Base-by-base conservation (phyloP, 441 rosid species). In the Eutrema salsugineum region DNA sequence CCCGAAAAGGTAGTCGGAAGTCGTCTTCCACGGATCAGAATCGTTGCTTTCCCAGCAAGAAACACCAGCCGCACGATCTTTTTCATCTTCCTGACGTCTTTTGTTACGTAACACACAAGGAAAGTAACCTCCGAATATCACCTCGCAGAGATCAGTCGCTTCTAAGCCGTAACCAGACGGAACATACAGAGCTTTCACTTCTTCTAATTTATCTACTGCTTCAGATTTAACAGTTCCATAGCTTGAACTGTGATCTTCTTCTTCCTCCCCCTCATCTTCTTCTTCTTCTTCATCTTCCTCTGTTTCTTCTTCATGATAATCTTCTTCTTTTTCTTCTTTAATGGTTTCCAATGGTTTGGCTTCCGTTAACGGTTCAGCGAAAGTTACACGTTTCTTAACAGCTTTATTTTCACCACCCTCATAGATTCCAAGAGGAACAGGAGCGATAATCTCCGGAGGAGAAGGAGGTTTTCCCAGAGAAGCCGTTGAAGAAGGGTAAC, bases 161-260 rank as follows among this genome's bases (percentile, higher is more conserved):
- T 91, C 94, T 71, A 89, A 81, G 11, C 96, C 97, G 70, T 81
- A 85, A 42, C 96, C 96, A 14, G 88, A 80, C 12, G 91, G 90
- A 62, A 85, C 39, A 50, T 80, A 87, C 50, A 72, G 27, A 66
- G 57, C 80, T 54, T 24, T 66, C 65, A 68, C 77, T 33, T 77
- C 82, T 14, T 15, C 38, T 22, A 24, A 24, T 24, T 63, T 33
- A 2, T 68, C 72, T 58, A 53, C 76, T 39, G 16, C 9, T 27
- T 59, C 73, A 50, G 67, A 65, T 5, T 61, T 1, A 16, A 12
- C 58, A 22, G 22, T 19, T 24, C 14, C 78, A 62, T 55, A 8
- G 27, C 66, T 62, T 53, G 17, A 20, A 44, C 54, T 46, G 14
- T 47, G 27, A 66, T 11, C 46, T 0, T 39, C 49, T 1, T 46